Evolutionary conservation across 1,284 basidiomycete genomes (phyloP).

Genomic region (Pyrrhoderma lamaoense): DNA sequence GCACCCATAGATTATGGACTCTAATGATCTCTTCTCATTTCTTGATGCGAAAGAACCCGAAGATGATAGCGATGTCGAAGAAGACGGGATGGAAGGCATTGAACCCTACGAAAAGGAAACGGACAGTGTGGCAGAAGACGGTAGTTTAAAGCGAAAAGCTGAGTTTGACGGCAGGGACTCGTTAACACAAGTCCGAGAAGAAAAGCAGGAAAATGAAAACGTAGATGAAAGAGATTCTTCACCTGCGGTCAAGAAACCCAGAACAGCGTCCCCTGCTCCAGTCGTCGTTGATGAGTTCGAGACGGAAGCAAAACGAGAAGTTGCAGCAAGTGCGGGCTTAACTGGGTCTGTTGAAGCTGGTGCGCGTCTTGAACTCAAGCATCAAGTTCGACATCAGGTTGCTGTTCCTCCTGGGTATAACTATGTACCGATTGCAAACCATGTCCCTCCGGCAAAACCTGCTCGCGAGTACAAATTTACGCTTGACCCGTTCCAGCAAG

Average conservation of each 20-base stretch:
- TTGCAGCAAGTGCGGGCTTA: conserved; percentile 78
- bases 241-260: conserved; percentile 38
- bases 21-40: conserved; percentile 38
- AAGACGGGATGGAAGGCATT: conserved; percentile 1
- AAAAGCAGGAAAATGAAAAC: conserved; percentile 20
- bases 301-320: conserved; percentile 81
- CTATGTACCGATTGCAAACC: conserved; percentile 87
- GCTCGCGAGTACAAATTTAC: conserved; percentile 93
- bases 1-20: conserved; percentile 22
- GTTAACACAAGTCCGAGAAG: conserved; percentile 13
- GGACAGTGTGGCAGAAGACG: conserved; percentile 13
- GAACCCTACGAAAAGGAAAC: conserved; percentile 20
- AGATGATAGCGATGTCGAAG: conserved; percentile 18
- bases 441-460: conserved; percentile 88
- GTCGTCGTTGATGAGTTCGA: conserved; percentile 86
- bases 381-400: conserved; percentile 89
- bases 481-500: conserved; percentile 96
- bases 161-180: conserved; percentile 11
- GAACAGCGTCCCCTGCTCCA: conserved; percentile 52
- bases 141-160: conserved; percentile 14
- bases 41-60: conserved; percentile 23
- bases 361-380: conserved; percentile 64
- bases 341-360: conserved; percentile 59
- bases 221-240: conserved; percentile 8
- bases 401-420: conserved; percentile 90